Percentiles rank a stretch among this genome's conserved stretches.
These are phyloP conservation scores for Ampelocalamus luodianensis DNA, from an alignment of 176 grass and related monocot species.

Conservation along the genomic window DNA sequence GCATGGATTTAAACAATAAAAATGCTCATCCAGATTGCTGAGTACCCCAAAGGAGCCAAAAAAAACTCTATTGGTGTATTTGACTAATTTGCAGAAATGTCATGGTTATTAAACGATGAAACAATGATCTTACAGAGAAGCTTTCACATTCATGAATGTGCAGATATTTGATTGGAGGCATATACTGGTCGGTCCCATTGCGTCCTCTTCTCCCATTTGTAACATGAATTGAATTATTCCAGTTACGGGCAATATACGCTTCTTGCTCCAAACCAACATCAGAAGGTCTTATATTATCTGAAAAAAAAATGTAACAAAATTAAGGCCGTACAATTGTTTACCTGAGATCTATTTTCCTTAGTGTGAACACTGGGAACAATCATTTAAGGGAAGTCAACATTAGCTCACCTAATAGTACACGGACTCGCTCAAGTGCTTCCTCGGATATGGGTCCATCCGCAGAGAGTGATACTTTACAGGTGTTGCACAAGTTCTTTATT, in stretches of 20 bases:
- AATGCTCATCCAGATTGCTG: neutral
- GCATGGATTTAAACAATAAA: slow-evolving; percentile 6
- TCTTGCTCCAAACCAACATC: slow-evolving; percentile 85
- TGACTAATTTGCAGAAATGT: neutral
- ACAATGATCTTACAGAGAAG: slow-evolving; percentile 70
- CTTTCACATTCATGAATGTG: slow-evolving; percentile 82
- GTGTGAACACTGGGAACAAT: neutral
- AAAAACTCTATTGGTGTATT: neutral
- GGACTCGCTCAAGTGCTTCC: slow-evolving; percentile 76
- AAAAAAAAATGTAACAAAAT: slow-evolving; percentile 32
- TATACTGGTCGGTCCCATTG: slow-evolving; percentile 55
- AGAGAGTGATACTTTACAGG: slow-evolving; percentile 71
- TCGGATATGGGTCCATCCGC: slow-evolving; percentile 69
- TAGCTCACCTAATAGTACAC: slow-evolving; percentile 68
- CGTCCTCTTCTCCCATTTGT: slow-evolving; percentile 63
- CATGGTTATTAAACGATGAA: slow-evolving; percentile 7
- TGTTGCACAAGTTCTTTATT: slow-evolving; percentile 66
- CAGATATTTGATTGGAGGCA: slow-evolving; percentile 72
- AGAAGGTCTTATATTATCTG: slow-evolving; percentile 72
- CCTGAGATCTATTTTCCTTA: neutral
- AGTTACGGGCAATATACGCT: slow-evolving; percentile 58
- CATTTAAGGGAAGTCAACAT: neutral
- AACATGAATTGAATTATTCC: slow-evolving; percentile 48
- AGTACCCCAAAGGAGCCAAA: no score
- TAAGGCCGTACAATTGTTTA: neutral